Percentiles rank a stretch among this genome's conserved stretches.
phyloP scores from a whole-genome alignment of 2,329 filamentous ascomycete genomes.

The Alternaria angustiovoidea region DNA sequence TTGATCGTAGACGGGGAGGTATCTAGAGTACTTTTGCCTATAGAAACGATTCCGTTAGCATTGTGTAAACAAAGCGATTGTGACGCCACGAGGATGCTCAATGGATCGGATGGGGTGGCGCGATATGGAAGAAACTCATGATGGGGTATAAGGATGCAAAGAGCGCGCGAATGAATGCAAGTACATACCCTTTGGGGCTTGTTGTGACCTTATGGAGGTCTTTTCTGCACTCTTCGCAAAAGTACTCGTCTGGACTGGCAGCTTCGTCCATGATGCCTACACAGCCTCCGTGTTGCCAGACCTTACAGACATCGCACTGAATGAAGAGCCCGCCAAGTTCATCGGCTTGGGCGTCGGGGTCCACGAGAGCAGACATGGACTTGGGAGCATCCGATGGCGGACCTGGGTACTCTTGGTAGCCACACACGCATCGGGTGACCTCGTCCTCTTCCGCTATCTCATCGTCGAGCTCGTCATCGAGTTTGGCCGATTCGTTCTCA shows the following conservation, averaged over 20 bases:
- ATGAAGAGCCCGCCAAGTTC: conserved; percentile 96
- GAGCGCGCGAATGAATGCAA: conserved; percentile 19
- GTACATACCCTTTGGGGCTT: conserved; percentile 82
- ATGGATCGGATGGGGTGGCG: neutral
- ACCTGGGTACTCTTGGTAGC: conserved; percentile 92
- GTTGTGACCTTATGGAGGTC: conserved; percentile 86
- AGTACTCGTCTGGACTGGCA: conserved; percentile 94
- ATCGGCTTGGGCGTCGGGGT: conserved; percentile 63
- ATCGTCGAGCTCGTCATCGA: conserved; percentile 67
- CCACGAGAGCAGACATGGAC: conserved; percentile 64
- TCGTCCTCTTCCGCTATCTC: conserved; percentile 77
- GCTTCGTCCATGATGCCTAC: conserved; percentile 96
- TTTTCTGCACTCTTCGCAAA: conserved; percentile 92
- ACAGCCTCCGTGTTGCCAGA: conserved; percentile 98
- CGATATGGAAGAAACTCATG: neutral
- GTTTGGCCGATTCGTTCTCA: conserved; percentile 52
- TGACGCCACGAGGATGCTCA: neutral
- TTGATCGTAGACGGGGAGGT: conserved; percentile 66
- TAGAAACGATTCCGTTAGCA: conserved; percentile 10
- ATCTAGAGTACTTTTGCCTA: conserved; percentile 70
- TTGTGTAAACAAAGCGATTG: neutral
- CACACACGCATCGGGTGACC: conserved; percentile 93
- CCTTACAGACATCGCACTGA: conserved; percentile 96
- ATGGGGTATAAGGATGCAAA: conserved; percentile 14
- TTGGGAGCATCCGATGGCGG: conserved; percentile 67